Percentiles rank a stretch among this genome's conserved stretches.
phyloP scores from a whole-genome alignment of 495 filamentous ascomycete genomes.

The Penicillium waksmanii region DNA sequence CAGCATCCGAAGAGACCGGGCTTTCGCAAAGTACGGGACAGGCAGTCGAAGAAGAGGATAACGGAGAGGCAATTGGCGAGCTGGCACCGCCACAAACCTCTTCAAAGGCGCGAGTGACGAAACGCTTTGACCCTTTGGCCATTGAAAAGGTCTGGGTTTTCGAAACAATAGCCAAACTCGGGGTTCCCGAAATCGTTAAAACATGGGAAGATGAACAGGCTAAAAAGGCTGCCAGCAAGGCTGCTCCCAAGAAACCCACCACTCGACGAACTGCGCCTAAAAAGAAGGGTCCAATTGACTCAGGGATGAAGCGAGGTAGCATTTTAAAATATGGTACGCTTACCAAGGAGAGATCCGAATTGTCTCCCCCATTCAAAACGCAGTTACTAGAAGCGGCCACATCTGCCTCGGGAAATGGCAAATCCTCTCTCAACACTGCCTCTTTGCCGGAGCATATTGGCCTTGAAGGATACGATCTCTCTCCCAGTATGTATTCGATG shows the following conservation, averaged over 20 bases:
- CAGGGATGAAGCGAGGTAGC: constrained; percentile 48
- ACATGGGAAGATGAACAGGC: constrained; percentile 72
- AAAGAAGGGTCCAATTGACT: constrained; percentile 48
- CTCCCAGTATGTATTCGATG: constrained; percentile 28
- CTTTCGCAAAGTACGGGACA: constrained; percentile 13
- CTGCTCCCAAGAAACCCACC: constrained; percentile 37
- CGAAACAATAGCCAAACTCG: constrained; percentile 68
- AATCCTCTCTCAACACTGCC: constrained; percentile 14
- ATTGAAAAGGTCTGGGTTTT: constrained; percentile 76
- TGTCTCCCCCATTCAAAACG: constrained; percentile 37
- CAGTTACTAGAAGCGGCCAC: constrained; percentile 39
- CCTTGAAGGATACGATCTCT: constrained; percentile 17
- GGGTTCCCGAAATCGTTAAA: constrained; percentile 72
- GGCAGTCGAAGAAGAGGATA: constrained; percentile 59
- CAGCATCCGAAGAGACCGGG: constrained; percentile 36
- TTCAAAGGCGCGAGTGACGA: constrained; percentile 53
- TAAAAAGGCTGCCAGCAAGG: constrained; percentile 21
- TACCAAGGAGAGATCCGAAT: constrained; percentile 42
- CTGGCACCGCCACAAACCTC: constrained; percentile 23
- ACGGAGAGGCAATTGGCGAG: constrained; percentile 43
- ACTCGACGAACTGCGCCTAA: constrained; percentile 37
- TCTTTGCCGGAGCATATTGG: constrained; percentile 14
- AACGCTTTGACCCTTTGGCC: constrained; percentile 66
- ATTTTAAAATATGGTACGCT: constrained; percentile 52
- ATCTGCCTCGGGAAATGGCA: constrained; percentile 3